Evolutionary conservation across 2,329 filamentous ascomycete species (phyloP).

Genomic region (Fusarium camptoceras): DNA sequence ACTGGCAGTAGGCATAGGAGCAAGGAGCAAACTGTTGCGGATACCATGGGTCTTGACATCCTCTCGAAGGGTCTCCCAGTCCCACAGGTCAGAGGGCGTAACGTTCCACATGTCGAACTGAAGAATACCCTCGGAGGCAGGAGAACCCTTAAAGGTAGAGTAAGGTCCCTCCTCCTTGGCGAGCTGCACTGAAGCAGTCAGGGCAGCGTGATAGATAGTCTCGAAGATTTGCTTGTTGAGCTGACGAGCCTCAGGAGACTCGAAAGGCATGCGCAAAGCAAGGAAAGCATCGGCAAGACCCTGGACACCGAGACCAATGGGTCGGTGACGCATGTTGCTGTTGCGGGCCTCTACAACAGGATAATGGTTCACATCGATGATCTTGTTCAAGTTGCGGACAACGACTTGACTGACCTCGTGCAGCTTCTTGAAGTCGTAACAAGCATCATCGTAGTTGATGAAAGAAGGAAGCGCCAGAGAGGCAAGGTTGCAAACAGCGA

Average conservation of each 20-base stretch:
- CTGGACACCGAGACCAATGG: conserved; percentile 96
- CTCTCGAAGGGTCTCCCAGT: conserved; percentile 89
- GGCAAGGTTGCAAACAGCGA: conserved; percentile 97
- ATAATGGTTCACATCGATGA: conserved; percentile 98
- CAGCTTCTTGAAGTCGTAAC: conserved; percentile 95
- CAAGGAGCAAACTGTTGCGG: conserved; percentile 93
- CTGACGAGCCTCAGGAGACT: conserved; percentile 91
- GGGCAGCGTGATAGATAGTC: conserved; percentile 96
- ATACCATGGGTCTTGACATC: conserved; percentile 93
- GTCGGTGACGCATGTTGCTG: conserved; percentile 97
- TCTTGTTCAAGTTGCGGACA: conserved; percentile 95
- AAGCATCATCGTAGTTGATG: conserved; percentile 85
- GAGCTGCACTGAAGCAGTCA: conserved; percentile 89
- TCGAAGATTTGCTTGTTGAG: conserved; percentile 99
- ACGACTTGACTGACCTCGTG: conserved; percentile 95
- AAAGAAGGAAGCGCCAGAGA: conserved; percentile 92
- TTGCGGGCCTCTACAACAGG: conserved; percentile 93
- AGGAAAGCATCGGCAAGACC: conserved; percentile 98
- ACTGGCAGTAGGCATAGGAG: conserved; percentile 97
- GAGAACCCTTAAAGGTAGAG: conserved; percentile 90
- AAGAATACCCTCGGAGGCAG: conserved; percentile 92
- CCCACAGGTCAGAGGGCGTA: conserved; percentile 93
- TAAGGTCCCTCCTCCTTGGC: conserved; percentile 88
- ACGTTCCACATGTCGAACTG: conserved; percentile 99
- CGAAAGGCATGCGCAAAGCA: conserved; percentile 94